These are phyloP conservation scores for Alternaria gansuensis DNA, from an alignment of 2,329 filamentous ascomycete genomes.

Conservation along the genomic window DNA sequence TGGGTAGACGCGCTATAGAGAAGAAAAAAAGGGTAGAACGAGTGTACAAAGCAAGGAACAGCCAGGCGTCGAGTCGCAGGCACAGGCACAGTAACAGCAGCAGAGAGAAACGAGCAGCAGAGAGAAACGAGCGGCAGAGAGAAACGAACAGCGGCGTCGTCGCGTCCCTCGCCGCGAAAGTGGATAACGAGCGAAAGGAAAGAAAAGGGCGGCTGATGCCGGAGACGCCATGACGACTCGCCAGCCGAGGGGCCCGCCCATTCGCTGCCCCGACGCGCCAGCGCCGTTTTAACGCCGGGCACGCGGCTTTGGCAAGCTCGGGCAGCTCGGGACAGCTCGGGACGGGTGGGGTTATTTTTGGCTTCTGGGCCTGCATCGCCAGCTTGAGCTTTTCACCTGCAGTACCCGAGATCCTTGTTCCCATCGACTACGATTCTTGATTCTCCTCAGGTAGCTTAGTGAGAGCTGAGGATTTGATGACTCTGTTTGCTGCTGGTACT, in stretches of 20 bases:
- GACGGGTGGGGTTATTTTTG: too few species aligned
- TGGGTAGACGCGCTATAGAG: slow-evolving; percentile 4
- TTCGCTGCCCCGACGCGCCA: slow-evolving; percentile 22
- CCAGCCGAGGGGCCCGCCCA: slow-evolving; percentile 13
- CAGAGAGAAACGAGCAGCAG: slow-evolving; percentile 1
- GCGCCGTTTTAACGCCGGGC: slow-evolving; percentile 27
- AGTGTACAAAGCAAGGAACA: slow-evolving; percentile 3
- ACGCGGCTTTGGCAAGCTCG: too few species aligned
- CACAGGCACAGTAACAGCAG: not conserved
- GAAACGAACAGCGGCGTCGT: not conserved
- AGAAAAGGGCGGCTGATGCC: slow-evolving; percentile 5
- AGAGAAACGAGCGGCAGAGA: not conserved
- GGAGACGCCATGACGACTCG: slow-evolving; percentile 4
- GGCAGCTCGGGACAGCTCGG: too few species aligned
- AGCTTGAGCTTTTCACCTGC: too few species aligned
- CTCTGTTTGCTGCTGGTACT: too few species aligned
- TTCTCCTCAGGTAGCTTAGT: too few species aligned
- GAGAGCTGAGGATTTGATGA: too few species aligned
- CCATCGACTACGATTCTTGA: too few species aligned
- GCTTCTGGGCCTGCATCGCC: too few species aligned
- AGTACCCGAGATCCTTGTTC: slow-evolving; percentile 3
- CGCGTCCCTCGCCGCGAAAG: not conserved
- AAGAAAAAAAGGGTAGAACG: not conserved
- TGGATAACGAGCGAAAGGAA: not conserved
- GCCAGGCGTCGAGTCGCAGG: not conserved